Evolutionary conservation across 441 rosid species (phyloP).

Genomic region (Corymbia citriodora): DNA sequence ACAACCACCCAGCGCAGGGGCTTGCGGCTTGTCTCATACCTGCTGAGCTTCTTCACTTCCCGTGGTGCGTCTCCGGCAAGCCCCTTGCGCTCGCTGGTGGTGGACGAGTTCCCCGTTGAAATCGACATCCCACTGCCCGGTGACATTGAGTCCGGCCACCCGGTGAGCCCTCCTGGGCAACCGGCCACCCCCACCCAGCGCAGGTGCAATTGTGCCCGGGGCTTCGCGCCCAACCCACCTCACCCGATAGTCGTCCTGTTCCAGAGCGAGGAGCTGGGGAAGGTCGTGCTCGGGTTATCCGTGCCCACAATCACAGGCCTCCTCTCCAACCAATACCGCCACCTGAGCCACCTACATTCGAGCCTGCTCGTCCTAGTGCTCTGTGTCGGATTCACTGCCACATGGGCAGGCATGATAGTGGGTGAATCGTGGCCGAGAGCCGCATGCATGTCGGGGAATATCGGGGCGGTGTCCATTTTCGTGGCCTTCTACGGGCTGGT

Average conservation of each 20-base stretch:
- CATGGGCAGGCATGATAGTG: neutral
- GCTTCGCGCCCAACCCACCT: neutral
- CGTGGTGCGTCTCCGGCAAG: neutral
- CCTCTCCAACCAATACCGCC: neutral
- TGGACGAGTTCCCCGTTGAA: neutral
- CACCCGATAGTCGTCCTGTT: neutral
- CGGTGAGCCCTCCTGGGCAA: neutral
- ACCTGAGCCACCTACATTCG: neutral
- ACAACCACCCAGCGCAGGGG: too few species aligned
- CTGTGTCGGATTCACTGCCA: neutral
- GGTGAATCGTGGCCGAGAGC: neutral
- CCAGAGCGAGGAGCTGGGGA: neutral
- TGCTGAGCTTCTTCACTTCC: too few species aligned
- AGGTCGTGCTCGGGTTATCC: neutral
- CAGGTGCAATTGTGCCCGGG: neutral
- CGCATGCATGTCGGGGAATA: neutral
- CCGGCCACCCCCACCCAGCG: neutral
- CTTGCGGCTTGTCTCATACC: too few species aligned
- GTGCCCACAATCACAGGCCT: neutral
- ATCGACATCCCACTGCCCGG: neutral
- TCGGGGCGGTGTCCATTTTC: neutral
- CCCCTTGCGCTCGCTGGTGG: neutral
- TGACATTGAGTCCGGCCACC: neutral
- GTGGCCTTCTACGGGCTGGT: neutral
- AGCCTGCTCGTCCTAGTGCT: neutral